Evolutionary conservation across 345 rosid species (phyloP), one percentile per base, ranked within the genome.

Genomic region (Toxicodendron radicans): DNA sequence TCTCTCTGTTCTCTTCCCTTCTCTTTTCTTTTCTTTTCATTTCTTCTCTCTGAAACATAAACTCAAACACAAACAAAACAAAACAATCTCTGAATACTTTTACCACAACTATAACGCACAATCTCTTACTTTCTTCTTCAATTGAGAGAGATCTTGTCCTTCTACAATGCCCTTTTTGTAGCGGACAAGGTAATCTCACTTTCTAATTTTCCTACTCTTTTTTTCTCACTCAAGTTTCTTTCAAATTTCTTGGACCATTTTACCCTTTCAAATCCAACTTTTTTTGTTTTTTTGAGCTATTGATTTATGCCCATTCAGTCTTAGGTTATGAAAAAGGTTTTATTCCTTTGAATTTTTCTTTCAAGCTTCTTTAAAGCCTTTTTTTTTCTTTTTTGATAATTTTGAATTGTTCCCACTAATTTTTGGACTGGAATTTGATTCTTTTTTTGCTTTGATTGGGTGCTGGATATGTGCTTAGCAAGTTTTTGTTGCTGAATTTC

Each of bases 111-210:
- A 27, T 27, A 27, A 58, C 30, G 0, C 20, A 21, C 35, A 52
- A 12, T 32, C 49, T 32, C 20, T 21, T 5, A 33, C 41, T 41
- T 21, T n/a, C n/a, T 65, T 18, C 30, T 54, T 8, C 23, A 13
- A 35, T 16, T 38, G 21, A 4, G 73, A 73, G 79, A 58, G 78
- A 84, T 74, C 81, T 76, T 81, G 79, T 77, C 75, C 85, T 78
- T 69, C 72, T 79, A 77, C 81, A 84, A 84, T 84, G 75, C 68
- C 68, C 64, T 71, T 53, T 65, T 75, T 75, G 83, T 79, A 69
- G 81, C 57, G 83, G 85, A 78, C 87, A 81, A 78, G 85, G 87
- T 81, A 79, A 72, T 80, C 75, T 64, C 60, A 62, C 56, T 72
- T 41, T 61, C 4, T 13, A 30, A 4, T 71, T 11, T 46, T n/a